Conservation (phyloP, 805 yeast genomes). For the Wickerhamiella parazyma region DNA sequence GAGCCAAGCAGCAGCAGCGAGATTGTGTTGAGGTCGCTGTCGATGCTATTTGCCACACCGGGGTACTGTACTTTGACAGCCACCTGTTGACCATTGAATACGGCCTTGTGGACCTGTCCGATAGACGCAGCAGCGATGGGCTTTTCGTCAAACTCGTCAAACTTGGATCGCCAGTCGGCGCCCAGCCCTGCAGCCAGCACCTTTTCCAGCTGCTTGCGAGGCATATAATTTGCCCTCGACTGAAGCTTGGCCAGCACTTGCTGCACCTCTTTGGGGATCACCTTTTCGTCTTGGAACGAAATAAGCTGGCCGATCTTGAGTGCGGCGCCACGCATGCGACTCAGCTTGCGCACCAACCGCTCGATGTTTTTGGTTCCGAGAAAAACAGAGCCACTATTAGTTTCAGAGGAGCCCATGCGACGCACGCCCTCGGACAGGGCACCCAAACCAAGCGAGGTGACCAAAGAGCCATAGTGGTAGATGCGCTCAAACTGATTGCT, state of each 20-base stretch:
- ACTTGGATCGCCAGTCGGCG: slow-evolving; percentile 55
- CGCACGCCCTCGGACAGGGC: slow-evolving; percentile 67
- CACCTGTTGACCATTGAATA: slow-evolving; percentile 44
- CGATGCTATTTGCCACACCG: slow-evolving; percentile 87
- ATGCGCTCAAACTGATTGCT: slow-evolving; percentile 74
- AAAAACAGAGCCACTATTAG: slow-evolving; percentile 38
- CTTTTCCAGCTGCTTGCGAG: slow-evolving; percentile 70
- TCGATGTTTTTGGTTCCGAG: slow-evolving; percentile 76
- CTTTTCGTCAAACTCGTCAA: slow-evolving; percentile 62
- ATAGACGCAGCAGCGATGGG: slow-evolving; percentile 97
- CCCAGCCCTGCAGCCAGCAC: slow-evolving; percentile 69
- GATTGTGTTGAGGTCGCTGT: slow-evolving; percentile 81
- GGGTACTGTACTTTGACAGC: slow-evolving; percentile 97
- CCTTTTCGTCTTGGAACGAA: slow-evolving; percentile 81
- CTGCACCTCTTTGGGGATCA: slow-evolving; percentile 75
- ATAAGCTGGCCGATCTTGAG: slow-evolving; percentile 93
- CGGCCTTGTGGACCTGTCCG: slow-evolving; percentile 89
- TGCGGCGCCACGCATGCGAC: slow-evolving; percentile 98
- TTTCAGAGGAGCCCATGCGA: slow-evolving; percentile 30
- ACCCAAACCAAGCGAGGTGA: slow-evolving; percentile 81
- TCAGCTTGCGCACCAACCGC: slow-evolving; percentile 70
- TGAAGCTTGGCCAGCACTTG: slow-evolving; percentile 72
- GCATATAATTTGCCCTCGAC: slow-evolving; percentile 94
- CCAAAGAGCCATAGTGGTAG: slow-evolving; percentile 84
- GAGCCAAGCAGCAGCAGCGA: slow-evolving; percentile 76